A percentile compares a stretch with the other conserved stretches of the same genome.
Conservation (phyloP, 345 rosid genomes). For the Carallia brachiata region DNA sequence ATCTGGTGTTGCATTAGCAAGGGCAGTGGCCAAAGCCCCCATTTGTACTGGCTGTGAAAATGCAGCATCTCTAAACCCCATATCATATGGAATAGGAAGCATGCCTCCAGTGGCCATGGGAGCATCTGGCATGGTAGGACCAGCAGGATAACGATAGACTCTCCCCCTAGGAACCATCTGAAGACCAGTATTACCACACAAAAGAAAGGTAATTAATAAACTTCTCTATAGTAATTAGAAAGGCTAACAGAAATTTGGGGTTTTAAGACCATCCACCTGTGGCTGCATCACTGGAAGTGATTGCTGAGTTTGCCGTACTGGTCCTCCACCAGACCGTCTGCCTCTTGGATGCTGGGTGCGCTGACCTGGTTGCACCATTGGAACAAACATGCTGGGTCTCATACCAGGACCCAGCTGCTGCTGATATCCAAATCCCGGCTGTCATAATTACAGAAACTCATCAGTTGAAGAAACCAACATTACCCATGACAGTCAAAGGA, state of each 20-base stretch:
- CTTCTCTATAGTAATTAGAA: neutral
- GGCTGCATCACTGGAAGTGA: constrained; percentile 12
- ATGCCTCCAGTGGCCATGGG: neutral
- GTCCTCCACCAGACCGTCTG: constrained; percentile 10
- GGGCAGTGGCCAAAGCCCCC: constrained; percentile 8
- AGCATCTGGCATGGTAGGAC: constrained; percentile 14
- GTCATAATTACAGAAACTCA: neutral
- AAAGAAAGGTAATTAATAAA: neutral
- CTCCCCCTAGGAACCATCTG: constrained; percentile 21
- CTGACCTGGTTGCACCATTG: constrained; percentile 20
- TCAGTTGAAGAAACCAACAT: neutral
- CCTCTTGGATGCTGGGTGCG: constrained; percentile 19
- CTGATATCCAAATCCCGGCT: constrained; percentile 22
- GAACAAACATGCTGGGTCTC: constrained; percentile 17
- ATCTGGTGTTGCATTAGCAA: constrained; percentile 15
- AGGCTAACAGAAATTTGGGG: neutral
- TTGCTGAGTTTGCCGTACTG: constrained; percentile 10
- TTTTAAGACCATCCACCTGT: neutral
- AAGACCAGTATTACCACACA: neutral
- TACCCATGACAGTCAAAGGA: neutral
- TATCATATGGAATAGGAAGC: neutral
- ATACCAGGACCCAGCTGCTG: constrained; percentile 20
- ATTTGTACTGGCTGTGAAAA: neutral
- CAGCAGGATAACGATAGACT: constrained; percentile 9
- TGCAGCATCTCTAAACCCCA: constrained; percentile 4